Evolutionary conservation across 345 rosid genomes (phyloP).

Genomic region (Brassica nigra): DNA sequence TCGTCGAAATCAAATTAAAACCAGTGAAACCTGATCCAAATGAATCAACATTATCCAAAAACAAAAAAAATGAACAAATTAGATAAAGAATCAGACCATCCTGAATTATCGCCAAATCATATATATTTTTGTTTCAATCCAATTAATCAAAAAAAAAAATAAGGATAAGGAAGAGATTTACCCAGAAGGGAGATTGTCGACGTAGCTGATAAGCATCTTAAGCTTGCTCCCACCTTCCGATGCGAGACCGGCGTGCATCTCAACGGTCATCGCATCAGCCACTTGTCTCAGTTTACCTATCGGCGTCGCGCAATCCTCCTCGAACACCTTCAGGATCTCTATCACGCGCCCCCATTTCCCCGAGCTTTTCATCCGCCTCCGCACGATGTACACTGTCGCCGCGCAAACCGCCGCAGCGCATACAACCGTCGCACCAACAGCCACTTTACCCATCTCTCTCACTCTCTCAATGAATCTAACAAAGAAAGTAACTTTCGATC

Average conservation of each 20-base stretch:
- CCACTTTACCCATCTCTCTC: constrained; percentile 51
- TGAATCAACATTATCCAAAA: constrained; percentile 20
- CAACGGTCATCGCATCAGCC: constrained; percentile 95
- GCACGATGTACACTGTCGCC: constrained; percentile 54
- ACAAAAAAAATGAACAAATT: background rate
- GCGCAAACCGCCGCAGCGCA: constrained; percentile 57
- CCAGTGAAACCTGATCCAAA: background rate
- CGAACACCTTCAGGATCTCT: constrained; percentile 72
- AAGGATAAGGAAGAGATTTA: constrained; percentile 1
- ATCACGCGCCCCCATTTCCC: constrained; percentile 71
- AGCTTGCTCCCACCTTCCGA: constrained; percentile 98
- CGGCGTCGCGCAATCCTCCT: constrained; percentile 79
- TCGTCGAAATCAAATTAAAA: background rate
- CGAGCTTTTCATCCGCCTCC: constrained; percentile 57
- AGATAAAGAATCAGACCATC: constrained; percentile 3
- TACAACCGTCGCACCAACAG: constrained; percentile 53
- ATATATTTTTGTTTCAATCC: background rate
- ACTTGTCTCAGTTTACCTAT: constrained; percentile 62
- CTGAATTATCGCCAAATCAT: background rate
- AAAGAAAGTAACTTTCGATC: background rate
- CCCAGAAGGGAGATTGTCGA: constrained; percentile 95
- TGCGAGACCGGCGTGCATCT: constrained; percentile 99
- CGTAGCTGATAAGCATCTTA: constrained; percentile 95
- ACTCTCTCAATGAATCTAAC: background rate
- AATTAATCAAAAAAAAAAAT: constrained; percentile 1